Evolutionary conservation across 2,329 filamentous ascomycete genomes (phyloP).

Genomic region (Pseudogymnoascus sp.): DNA sequence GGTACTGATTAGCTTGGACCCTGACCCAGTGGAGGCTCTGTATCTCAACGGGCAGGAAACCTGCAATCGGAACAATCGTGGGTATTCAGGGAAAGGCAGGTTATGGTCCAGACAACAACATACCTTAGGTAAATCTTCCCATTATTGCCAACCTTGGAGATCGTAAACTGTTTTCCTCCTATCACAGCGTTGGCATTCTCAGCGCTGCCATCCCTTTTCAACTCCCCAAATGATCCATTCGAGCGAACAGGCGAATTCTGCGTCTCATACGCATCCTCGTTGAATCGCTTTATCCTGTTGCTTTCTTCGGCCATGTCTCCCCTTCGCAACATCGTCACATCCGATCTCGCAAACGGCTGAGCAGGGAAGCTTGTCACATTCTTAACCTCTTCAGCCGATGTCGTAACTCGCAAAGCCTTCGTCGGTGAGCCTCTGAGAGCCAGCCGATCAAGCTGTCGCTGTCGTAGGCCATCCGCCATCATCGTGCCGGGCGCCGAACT

Average conservation of each 20-base stretch:
- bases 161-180: slow-evolving; percentile 48
- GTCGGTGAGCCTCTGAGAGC: slow-evolving; percentile 26
- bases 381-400: slow-evolving; percentile 21
- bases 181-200: slow-evolving; percentile 50
- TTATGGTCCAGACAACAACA: slow-evolving; percentile 18
- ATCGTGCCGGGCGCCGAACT: slow-evolving; percentile 4
- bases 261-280: slow-evolving; percentile 24
- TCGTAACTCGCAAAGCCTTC: slow-evolving; percentile 20
- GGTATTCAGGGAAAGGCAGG: slow-evolving; percentile 18
- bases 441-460: slow-evolving; percentile 29
- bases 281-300: slow-evolving; percentile 19
- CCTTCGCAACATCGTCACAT: slow-evolving; percentile 1
- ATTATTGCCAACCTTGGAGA: slow-evolving; percentile 75
- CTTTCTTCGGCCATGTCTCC: slow-evolving; percentile 15
- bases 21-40: slow-evolving; percentile 3
- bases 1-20: slow-evolving; percentile 14
- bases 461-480: slow-evolving; percentile 23
- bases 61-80: slow-evolving; percentile 16
- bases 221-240: slow-evolving; percentile 34
- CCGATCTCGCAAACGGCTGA: slow-evolving; percentile 19
- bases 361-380: slow-evolving; percentile 22
- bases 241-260: slow-evolving; percentile 16
- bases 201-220: slow-evolving; percentile 47
- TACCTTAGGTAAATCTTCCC: slow-evolving; percentile 74
- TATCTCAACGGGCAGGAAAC: slow-evolving; percentile 14